A percentile compares a stretch with the other conserved stretches of the same genome.
These are phyloP conservation scores for Chlorella sp. DNA, from an alignment of 139 green algal genomes.

Conservation along the genomic window DNA sequence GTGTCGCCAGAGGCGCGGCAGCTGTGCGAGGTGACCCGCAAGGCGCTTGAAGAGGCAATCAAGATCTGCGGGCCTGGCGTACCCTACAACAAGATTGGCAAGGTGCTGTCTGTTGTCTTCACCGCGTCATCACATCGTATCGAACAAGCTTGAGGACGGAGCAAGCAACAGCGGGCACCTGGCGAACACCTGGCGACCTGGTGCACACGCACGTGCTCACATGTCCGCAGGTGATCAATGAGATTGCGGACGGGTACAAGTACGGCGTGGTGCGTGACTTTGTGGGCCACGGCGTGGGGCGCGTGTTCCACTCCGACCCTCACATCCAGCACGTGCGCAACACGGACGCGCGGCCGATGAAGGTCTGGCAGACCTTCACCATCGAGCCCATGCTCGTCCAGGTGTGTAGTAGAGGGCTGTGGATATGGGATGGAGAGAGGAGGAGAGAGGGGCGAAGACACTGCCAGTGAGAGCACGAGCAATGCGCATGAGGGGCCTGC, in stretches of 20 bases:
- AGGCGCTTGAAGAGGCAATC: slow-evolving; percentile 73
- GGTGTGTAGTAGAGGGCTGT: slow-evolving; percentile 1
- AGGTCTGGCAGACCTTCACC: slow-evolving; percentile 89
- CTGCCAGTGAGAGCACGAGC: too few species aligned
- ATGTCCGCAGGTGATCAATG: slow-evolving; percentile 47
- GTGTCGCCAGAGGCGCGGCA: slow-evolving; percentile 50
- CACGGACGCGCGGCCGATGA: slow-evolving; percentile 40
- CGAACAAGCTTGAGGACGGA: background rate
- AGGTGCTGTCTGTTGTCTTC: too few species aligned
- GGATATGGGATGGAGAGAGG: background rate
- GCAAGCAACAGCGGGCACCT: background rate
- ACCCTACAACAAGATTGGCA: slow-evolving; percentile 71
- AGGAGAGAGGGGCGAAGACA: too few species aligned
- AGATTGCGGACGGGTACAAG: slow-evolving; percentile 70
- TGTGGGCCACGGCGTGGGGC: slow-evolving; percentile 67
- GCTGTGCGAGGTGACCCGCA: slow-evolving; percentile 73
- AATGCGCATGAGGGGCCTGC: too few species aligned
- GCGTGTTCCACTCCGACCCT: slow-evolving; percentile 82
- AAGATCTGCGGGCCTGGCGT: slow-evolving; percentile 70
- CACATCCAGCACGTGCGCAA: slow-evolving; percentile 82
- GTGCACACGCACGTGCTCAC: background rate
- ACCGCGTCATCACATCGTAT: too few species aligned
- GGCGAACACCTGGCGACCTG: background rate
- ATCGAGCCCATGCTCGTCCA: slow-evolving; percentile 97
- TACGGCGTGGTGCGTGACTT: slow-evolving; percentile 73